A percentile compares a stretch with the other conserved stretches of the same genome.
These are phyloP conservation scores for Kwoniella mangroviensis DNA, from an alignment of 768 basidiomycete genomes.

Conservation along the genomic window DNA sequence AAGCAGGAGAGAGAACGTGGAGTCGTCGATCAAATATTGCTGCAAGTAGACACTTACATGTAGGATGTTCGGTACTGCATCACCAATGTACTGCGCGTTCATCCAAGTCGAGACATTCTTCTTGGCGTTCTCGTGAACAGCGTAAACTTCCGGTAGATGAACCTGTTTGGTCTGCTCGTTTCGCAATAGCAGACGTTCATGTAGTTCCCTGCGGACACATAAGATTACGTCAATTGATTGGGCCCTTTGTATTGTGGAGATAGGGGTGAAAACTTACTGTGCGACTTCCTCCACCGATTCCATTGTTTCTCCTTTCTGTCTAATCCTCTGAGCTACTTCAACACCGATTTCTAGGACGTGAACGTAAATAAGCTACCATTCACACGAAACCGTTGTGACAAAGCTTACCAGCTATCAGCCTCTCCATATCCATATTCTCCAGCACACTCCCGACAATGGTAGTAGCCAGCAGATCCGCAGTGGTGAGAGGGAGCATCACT, in stretches of 20 bases:
- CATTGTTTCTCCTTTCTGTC: conserved; percentile 70
- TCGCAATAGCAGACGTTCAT: conserved; percentile 83
- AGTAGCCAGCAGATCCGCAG: conserved; percentile 89
- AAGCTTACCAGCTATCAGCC: conserved; percentile 69
- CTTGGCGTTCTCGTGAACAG: conserved; percentile 80
- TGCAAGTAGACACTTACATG: conserved; percentile 62
- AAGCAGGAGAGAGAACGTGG: neutral
- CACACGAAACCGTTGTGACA: neutral
- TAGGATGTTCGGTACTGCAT: conserved; percentile 77
- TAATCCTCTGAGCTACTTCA: conserved; percentile 88
- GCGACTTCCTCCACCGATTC: conserved; percentile 97
- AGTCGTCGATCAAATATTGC: neutral
- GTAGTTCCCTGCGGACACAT: conserved; percentile 66
- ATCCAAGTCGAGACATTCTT: conserved; percentile 90
- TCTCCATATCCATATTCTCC: conserved; percentile 98
- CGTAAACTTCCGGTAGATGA: conserved; percentile 94
- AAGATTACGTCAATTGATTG: conserved; percentile 15
- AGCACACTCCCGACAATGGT: conserved; percentile 93
- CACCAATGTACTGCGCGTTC: conserved; percentile 69
- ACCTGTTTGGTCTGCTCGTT: conserved; percentile 98
- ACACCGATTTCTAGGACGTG: conserved; percentile 74
- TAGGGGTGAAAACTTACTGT: conserved; percentile 55
- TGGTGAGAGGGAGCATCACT: conserved; percentile 92
- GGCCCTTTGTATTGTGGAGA: neutral
- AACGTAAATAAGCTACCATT: neutral